These are phyloP conservation scores for Neofusicoccum laricinum DNA, from an alignment of 2,329 filamentous ascomycete species.

Conservation along the genomic window DNA sequence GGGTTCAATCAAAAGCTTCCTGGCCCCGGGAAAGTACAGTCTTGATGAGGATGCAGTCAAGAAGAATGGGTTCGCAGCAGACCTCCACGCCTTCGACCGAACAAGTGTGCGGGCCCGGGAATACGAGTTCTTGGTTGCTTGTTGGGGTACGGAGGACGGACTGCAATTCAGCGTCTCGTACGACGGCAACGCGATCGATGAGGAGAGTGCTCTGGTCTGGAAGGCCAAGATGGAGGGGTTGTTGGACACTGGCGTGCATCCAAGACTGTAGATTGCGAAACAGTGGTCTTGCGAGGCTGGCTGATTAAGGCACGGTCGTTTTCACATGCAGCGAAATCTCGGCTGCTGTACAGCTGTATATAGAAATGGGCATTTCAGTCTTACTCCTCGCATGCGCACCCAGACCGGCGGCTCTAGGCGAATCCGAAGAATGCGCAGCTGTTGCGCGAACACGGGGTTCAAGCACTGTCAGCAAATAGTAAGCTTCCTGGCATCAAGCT, in stretches of 20 bases:
- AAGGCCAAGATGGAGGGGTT: slow-evolving; percentile 29
- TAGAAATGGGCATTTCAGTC: neutral
- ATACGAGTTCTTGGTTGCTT: slow-evolving; percentile 46
- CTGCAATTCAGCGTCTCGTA: slow-evolving; percentile 41
- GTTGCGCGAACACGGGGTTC: neutral
- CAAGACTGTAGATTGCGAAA: slow-evolving; percentile 17
- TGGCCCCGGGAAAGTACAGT: slow-evolving; percentile 3
- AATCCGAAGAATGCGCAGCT: neutral
- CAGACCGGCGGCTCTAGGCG: neutral
- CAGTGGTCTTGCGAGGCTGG: neutral
- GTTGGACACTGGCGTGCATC: slow-evolving; percentile 24
- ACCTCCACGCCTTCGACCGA: slow-evolving; percentile 24
- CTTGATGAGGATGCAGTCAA: slow-evolving; percentile 33
- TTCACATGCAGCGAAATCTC: neutral
- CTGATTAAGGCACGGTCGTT: neutral
- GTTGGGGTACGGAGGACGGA: slow-evolving; percentile 35
- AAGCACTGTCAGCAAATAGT: neutral
- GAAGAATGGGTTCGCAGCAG: slow-evolving; percentile 36
- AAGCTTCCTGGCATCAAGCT: neutral
- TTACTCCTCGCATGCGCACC: neutral
- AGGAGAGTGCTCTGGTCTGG: slow-evolving; percentile 31
- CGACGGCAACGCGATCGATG: slow-evolving; percentile 38
- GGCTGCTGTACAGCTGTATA: neutral
- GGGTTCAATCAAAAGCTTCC: slow-evolving; percentile 23
- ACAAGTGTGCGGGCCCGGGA: slow-evolving; percentile 44